Percentiles rank a stretch among this genome's conserved stretches.
Conservation (phyloP, 192 early-diverging fungal genomes). For the Mortierella antarctica region DNA sequence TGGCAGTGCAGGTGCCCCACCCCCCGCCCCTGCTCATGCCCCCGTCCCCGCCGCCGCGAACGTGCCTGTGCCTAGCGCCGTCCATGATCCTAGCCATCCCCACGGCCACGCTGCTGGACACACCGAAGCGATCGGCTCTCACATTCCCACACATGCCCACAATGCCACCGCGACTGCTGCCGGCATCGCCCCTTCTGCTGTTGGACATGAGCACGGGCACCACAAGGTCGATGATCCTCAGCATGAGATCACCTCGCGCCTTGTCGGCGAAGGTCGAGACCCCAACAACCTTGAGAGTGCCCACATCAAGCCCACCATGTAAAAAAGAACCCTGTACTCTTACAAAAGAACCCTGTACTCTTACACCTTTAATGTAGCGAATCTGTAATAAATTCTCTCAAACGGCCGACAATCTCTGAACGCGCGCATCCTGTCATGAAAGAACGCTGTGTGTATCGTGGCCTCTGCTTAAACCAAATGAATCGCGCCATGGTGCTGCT, state of each 20-base stretch:
- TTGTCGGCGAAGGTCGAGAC: constrained; percentile 19
- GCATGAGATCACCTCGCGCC: constrained; percentile 10
- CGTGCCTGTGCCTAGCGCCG: not conserved
- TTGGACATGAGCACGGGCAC: not conserved
- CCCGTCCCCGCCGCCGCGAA: too few species aligned
- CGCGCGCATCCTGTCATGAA: not conserved
- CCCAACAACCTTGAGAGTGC: constrained; percentile 9
- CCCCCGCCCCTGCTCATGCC: too few species aligned
- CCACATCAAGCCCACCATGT: constrained; percentile 29
- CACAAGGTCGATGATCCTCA: constrained; percentile 20
- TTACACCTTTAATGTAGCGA: not conserved
- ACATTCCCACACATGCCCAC: not conserved
- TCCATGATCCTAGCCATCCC: constrained; percentile 4
- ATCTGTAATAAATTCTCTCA: constrained; percentile 1
- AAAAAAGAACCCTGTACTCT: too few species aligned
- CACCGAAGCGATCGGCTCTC: too few species aligned
- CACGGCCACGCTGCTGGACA: too few species aligned
- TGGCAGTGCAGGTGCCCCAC: too few species aligned
- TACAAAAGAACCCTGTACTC: not conserved
- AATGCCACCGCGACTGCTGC: not conserved
- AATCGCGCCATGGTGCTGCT: too few species aligned
- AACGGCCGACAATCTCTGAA: not conserved
- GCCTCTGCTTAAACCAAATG: too few species aligned
- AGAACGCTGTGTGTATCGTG: too few species aligned
- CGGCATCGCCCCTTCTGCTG: not conserved